These are phyloP conservation scores for Trametes cubensis DNA, from an alignment of 768 basidiomycete species.

Conservation along the genomic window DNA sequence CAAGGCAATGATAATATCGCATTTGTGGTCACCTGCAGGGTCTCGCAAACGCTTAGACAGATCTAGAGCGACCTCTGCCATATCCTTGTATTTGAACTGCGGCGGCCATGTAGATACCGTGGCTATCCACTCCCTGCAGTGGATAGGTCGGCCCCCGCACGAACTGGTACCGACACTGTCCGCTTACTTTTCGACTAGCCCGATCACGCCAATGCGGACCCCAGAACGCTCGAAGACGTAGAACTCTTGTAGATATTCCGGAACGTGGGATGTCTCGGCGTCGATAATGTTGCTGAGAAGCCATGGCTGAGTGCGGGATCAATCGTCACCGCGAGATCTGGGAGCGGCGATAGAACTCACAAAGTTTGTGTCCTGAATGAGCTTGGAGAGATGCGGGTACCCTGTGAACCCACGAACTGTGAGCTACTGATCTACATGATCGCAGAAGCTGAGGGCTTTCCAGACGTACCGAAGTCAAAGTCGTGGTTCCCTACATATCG, in stretches of 20 bases:
- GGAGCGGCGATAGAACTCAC: constrained; percentile 42
- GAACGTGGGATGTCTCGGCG: constrained; percentile 59
- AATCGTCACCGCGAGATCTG: not conserved
- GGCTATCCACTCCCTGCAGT: constrained; percentile 79
- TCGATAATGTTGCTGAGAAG: constrained; percentile 87
- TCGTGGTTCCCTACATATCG: constrained; percentile 78
- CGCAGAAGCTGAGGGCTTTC: not conserved
- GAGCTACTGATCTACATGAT: not conserved
- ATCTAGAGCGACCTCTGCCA: constrained; percentile 70
- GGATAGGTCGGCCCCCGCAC: not conserved
- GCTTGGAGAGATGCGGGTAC: constrained; percentile 64
- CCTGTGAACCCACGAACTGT: constrained; percentile 38
- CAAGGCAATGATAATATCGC: constrained; percentile 83
- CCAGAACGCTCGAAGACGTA: constrained; percentile 70
- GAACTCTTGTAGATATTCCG: constrained; percentile 62
- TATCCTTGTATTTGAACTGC: constrained; percentile 74
- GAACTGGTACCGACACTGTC: not conserved
- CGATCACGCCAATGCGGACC: constrained; percentile 76
- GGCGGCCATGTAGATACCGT: constrained; percentile 88
- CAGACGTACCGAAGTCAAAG: constrained; percentile 75
- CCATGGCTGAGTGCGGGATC: constrained; percentile 65
- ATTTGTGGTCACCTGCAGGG: constrained; percentile 64
- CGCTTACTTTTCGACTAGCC: constrained; percentile 80
- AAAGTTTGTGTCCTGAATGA: constrained; percentile 75
- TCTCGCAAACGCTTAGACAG: constrained; percentile 76